Evolutionary conservation across 2,329 filamentous ascomycete species (phyloP), one percentile per base, ranked within the genome.

Genomic region (Cladosporium oxysporum): DNA sequence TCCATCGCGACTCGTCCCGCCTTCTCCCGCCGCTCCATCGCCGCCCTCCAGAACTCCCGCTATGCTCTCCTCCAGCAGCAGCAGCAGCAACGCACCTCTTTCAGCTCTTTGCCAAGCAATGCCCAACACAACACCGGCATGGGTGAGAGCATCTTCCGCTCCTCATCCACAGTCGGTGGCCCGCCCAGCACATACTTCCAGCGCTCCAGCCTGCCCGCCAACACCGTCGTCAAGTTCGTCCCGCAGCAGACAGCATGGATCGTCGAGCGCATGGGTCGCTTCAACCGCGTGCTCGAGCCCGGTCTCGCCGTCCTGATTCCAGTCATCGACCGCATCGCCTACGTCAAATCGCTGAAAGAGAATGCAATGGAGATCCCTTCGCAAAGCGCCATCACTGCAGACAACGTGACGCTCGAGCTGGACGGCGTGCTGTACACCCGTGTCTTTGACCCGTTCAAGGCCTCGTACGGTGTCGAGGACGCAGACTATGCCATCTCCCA

Each of bases 171-270:
- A 29, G 53, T 69, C 29, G 68, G 70, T 52, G 74, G 74, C 2
- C 68, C 73, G 18, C 76, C 76, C 6, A 73, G 65, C 66, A 73
- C 71, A 31, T 79, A 79, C 72, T 79, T 79, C 68, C 76, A 79
- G 66, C 80, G 83, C 55, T 81, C 82, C 53, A 79, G 83, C 26
- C 84, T 97, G 62, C 95, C 95, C 31, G 91, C 93, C 72, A 99
- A 99, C 81, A 99, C 95, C 4, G 84, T 99, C 69, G 84, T 99
- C 73, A 92, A 94, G 67, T 99, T 98, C 80, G 95, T 99, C 50
- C 95, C 95, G n/a, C 95, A 99, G 81, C 95, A 99, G 83, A 98
- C 94, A 73, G 95, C 95, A 79, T 99, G 95, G 95, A 94, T 99
- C 67, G 95, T 99, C 66, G 95, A 99, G 86, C 93, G 95, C 76